Evolutionary conservation across 345 rosid genomes (phyloP).

Genomic region (Mangifera indica): DNA sequence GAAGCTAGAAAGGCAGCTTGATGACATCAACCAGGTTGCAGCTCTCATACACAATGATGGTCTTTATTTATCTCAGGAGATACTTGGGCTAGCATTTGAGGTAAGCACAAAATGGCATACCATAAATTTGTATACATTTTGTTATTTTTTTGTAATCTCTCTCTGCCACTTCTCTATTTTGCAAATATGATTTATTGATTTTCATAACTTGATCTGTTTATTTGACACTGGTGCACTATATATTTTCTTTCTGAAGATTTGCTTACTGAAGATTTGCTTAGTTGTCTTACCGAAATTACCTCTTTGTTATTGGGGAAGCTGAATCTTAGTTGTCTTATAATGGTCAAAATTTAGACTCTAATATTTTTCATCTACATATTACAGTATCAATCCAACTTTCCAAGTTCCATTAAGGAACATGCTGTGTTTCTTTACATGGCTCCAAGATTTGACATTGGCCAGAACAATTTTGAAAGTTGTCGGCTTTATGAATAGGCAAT

Average conservation of each 20-base stretch:
- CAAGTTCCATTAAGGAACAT: constrained; percentile 70
- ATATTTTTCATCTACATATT: constrained; percentile 22
- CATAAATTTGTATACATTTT: background rate
- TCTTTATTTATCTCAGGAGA: constrained; percentile 80
- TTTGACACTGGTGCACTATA: background rate
- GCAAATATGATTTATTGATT: background rate
- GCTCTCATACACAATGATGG: constrained; percentile 92
- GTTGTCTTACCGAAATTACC: constrained; percentile 1
- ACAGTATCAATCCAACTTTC: constrained; percentile 86
- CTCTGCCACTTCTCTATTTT: background rate
- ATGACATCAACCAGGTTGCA: constrained; percentile 86
- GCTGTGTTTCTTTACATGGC: constrained; percentile 87
- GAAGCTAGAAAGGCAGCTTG: constrained; percentile 96
- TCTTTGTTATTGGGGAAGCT: background rate
- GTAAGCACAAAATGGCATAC: constrained; percentile 36
- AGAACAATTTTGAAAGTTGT: constrained; percentile 3
- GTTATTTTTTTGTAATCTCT: background rate
- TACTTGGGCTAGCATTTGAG: constrained; percentile 91
- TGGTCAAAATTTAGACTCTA: background rate
- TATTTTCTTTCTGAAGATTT: background rate
- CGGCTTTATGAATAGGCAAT: no score
- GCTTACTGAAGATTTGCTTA: constrained; percentile 12
- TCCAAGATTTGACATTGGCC: constrained; percentile 13
- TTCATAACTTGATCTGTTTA: background rate
- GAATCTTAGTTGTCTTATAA: background rate